Base-by-base conservation (phyloP, 176 grass and related monocot genomes). In the Guadua angustifolia region DNA sequence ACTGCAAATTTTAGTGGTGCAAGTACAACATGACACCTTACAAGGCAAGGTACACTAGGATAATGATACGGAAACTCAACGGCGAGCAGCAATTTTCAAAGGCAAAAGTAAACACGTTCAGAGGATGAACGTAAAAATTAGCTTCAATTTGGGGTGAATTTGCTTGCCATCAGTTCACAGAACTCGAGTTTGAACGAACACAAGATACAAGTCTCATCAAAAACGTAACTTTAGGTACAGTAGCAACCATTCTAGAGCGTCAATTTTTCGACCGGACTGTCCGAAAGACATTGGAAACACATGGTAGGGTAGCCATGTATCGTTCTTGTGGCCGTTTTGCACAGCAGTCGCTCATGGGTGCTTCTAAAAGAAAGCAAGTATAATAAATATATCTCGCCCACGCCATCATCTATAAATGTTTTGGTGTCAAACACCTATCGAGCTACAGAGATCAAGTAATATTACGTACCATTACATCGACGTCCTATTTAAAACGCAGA, bases 11-110 rank as follows among this genome's bases (percentile, higher is more conserved):
- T 17, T 42, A 64, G 55, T 77, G 65, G 64, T 80, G 15, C 78
- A 71, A 53, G 78, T 65, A 70, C 64, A 58, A 22, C 40, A 61
- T 68, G 36, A 56, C 82, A 43, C 77, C 71, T 63, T 64, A 45
- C 51, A 69, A 18, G 18, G 21, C 73, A 85, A 71, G 24, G 16
- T 18, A 60, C 25, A 60, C 3, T 13, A 6, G 7, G 57, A 25
- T 60, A 60, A 60, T 60, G 3, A 11, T 26, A 26, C 0, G 22
- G n/a, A 60, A 25, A 60, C n/a, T 60, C n/a, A 60, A 25, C 4
- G 10, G 10, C 4, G 10, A 26, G 22, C 4, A 12, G 4, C 9
- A 60, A 26, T 60, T 60, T 25, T 24, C 9, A 60, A 26, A 60
- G 22, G 25, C 11, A 60, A 60, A 71, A 71, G 24, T 15, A 18